phyloP scores from a whole-genome alignment of 73 alveolate genomes.

The Paramecium primaurelia region DNA sequence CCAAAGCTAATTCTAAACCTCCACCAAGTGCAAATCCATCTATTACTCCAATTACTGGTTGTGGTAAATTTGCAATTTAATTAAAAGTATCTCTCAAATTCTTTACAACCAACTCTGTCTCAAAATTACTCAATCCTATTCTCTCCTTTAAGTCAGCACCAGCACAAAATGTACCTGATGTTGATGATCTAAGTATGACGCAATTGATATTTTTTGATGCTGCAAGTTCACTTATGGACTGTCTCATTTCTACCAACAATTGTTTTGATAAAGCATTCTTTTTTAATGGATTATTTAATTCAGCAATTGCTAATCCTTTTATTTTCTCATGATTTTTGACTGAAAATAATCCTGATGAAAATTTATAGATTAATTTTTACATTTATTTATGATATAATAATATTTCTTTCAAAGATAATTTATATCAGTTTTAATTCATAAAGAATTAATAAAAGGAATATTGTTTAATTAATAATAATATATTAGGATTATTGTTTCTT shows the following conservation, averaged over 20 bases:
- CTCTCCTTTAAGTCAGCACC: conserved; percentile 94
- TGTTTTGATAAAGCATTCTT: conserved; percentile 76
- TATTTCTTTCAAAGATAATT: neutral
- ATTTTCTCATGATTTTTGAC: neutral
- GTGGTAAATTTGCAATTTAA: conserved; percentile 72
- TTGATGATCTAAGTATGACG: conserved; percentile 66
- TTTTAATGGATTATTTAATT: conserved; percentile 64
- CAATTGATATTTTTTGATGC: conserved; percentile 44
- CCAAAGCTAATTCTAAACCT: conserved; percentile 60
- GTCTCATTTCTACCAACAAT: conserved; percentile 55
- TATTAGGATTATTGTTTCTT: neutral
- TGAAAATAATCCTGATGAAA: neutral
- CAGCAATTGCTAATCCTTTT: conserved; percentile 63
- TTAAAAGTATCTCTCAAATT: conserved; percentile 80
- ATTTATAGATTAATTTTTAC: neutral
- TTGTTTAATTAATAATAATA: neutral
- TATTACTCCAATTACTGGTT: conserved; percentile 88
- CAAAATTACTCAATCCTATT: conserved; percentile 71
- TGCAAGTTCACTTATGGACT: conserved; percentile 59
- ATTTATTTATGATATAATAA: conserved; percentile 39
- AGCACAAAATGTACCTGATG: conserved; percentile 81
- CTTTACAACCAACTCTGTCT: conserved; percentile 75
- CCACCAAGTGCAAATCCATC: conserved; percentile 91
- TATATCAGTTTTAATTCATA: neutral
- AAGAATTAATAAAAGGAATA: neutral